Conservation (phyloP, 1,284 basidiomycete genomes). For the Rhodotorula sp. region DNA sequence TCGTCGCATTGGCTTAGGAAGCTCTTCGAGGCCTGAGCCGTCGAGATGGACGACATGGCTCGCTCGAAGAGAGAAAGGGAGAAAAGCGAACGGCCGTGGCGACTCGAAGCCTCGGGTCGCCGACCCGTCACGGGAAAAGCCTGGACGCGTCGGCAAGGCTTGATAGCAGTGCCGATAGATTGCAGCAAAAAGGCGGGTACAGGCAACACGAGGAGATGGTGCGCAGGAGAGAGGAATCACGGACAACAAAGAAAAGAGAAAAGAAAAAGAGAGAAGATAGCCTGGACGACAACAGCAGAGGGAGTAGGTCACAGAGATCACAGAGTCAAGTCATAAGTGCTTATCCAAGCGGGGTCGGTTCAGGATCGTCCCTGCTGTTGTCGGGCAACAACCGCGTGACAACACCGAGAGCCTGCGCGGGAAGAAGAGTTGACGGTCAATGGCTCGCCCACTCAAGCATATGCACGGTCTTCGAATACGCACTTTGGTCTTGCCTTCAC, state of each 20-base stretch:
- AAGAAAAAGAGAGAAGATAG: neutral
- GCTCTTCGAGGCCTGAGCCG: slow-evolving; percentile 16
- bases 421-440: neutral
- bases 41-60: slow-evolving; percentile 9
- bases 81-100: neutral
- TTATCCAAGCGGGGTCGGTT: neutral
- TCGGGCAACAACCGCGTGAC: slow-evolving; percentile 44
- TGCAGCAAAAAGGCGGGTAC: neutral
- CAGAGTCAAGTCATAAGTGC: too few species aligned
- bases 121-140: too few species aligned
- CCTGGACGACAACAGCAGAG: too few species aligned
- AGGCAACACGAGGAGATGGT: slow-evolving; percentile 3
- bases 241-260: slow-evolving; percentile 1
- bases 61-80: neutral
- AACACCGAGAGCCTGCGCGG: slow-evolving; percentile 40
- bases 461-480: neutral
- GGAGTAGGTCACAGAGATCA: too few species aligned
- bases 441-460: neutral
- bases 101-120: neutral
- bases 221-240: neutral
- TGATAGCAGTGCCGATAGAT: neutral
- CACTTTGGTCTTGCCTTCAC: slow-evolving; percentile 91
- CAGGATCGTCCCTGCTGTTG: slow-evolving; percentile 1
- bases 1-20: slow-evolving; percentile 39
- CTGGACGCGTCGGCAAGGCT: too few species aligned